These are phyloP conservation scores for Paramecium pentaurelia DNA, from an alignment of 73 alveolate species.

Conservation along the genomic window DNA sequence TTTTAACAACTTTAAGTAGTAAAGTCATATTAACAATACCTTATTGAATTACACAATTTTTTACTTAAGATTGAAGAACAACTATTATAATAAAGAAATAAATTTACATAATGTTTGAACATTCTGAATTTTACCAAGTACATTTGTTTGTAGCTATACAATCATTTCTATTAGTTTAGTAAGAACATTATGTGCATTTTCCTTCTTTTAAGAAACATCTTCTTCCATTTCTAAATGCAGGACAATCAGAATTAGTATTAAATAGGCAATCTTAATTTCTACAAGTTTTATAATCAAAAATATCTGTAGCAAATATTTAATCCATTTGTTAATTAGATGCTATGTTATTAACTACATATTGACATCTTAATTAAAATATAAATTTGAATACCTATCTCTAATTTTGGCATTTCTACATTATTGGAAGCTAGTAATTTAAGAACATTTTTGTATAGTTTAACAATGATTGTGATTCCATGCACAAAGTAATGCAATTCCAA, in stretches of 20 bases:
- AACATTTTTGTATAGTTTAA: not conserved
- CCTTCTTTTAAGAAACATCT: not conserved
- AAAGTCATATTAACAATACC: not conserved
- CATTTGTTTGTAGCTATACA: not conserved
- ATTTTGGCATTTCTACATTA: not conserved
- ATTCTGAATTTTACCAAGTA: not conserved
- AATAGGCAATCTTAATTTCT: not conserved
- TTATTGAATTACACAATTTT: not conserved
- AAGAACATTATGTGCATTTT: not conserved
- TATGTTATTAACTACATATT: not conserved
- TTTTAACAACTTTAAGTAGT: not conserved
- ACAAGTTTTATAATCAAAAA: not conserved
- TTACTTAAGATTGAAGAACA: not conserved
- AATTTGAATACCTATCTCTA: not conserved
- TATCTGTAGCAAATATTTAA: not conserved
- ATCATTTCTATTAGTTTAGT: not conserved
- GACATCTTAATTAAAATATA: not conserved
- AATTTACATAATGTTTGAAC: not conserved
- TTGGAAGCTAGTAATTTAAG: not conserved
- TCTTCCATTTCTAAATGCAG: not conserved
- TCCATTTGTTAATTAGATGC: not conserved
- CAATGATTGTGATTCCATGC: not conserved
- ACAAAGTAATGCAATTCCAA: not conserved
- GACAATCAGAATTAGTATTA: not conserved
- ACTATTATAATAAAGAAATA: not conserved